Evolutionary conservation across 495 filamentous ascomycete species (phyloP).

Genomic region (Corynascus novoguineensis): DNA sequence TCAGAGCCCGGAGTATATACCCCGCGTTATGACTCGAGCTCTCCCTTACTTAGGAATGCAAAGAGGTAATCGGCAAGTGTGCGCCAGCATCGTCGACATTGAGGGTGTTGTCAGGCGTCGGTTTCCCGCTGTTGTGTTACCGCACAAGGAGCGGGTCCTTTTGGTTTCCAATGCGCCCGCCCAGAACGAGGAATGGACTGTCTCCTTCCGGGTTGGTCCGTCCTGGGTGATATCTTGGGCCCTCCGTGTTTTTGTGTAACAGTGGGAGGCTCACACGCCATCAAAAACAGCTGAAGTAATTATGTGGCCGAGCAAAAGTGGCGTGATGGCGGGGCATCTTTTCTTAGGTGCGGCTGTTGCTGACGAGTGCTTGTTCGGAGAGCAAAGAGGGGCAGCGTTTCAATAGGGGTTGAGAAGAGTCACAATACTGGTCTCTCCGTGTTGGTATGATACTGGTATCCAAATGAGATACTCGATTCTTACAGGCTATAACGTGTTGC

Average conservation of each 20-base stretch:
- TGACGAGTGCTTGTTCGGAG: neutral
- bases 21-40: conserved; percentile 11
- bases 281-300: neutral
- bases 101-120: conserved; percentile 15
- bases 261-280: neutral
- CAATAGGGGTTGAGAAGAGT: neutral
- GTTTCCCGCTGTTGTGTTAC: conserved; percentile 12
- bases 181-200: neutral
- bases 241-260: conserved; percentile 12
- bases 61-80: conserved; percentile 19
- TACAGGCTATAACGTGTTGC: too few species aligned
- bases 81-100: neutral
- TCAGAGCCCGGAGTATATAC: conserved; percentile 16
- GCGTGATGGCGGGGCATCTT: neutral
- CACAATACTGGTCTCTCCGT: too few species aligned
- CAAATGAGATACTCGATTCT: too few species aligned
- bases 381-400: too few species aligned
- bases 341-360: neutral
- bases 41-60: conserved; percentile 21
- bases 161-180: neutral
- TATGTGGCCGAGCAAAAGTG: neutral
- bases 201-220: neutral
- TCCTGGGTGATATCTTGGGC: too few species aligned
- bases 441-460: too few species aligned
- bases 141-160: conserved; percentile 3